Conservation (phyloP, 148 eudicot genomes). For the Cornus kousa region DNA sequence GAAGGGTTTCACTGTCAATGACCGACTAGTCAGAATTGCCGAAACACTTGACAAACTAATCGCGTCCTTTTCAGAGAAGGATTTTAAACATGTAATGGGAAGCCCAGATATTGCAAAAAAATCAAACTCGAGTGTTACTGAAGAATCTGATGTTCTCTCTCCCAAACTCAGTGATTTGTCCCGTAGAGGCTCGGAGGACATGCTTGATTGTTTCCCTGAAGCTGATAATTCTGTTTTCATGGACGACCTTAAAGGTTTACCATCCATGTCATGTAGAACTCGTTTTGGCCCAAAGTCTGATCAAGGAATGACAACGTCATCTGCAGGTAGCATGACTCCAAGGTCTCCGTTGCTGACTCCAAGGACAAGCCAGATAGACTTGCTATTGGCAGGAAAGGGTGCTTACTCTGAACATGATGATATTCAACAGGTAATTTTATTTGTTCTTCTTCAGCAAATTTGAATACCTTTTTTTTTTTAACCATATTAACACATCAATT, state of each 20-base stretch:
- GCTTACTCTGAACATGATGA: constrained; percentile 85
- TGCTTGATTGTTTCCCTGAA: constrained; percentile 89
- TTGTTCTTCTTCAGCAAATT: neutral
- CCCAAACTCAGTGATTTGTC: constrained; percentile 99
- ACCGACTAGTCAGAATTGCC: constrained; percentile 78
- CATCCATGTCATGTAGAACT: constrained; percentile 86
- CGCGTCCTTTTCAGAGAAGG: constrained; percentile 70
- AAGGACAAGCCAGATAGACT: constrained; percentile 74
- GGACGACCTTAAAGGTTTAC: constrained; percentile 87
- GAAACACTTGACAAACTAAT: constrained; percentile 88
- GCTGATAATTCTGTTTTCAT: constrained; percentile 71
- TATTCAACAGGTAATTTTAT: constrained; percentile 74
- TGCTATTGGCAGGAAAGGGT: constrained; percentile 83
- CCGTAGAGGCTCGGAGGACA: constrained; percentile 94
- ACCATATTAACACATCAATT: too few species aligned
- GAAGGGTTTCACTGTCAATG: constrained; percentile 87
- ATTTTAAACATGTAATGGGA: constrained; percentile 62
- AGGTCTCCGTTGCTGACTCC: constrained; percentile 93
- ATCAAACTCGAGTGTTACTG: constrained; percentile 87
- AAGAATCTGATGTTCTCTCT: constrained; percentile 81
- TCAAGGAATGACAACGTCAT: constrained; percentile 98
- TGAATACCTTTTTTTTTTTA: too few species aligned
- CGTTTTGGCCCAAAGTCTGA: constrained; percentile 99
- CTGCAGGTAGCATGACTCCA: constrained; percentile 98
- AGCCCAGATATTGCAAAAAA: constrained; percentile 92